Percentiles rank a stretch among this genome's conserved stretches.
Evolutionary conservation across 2,329 filamentous ascomycete genomes (phyloP).

Genomic region (Colletotrichum camelliae): DNA sequence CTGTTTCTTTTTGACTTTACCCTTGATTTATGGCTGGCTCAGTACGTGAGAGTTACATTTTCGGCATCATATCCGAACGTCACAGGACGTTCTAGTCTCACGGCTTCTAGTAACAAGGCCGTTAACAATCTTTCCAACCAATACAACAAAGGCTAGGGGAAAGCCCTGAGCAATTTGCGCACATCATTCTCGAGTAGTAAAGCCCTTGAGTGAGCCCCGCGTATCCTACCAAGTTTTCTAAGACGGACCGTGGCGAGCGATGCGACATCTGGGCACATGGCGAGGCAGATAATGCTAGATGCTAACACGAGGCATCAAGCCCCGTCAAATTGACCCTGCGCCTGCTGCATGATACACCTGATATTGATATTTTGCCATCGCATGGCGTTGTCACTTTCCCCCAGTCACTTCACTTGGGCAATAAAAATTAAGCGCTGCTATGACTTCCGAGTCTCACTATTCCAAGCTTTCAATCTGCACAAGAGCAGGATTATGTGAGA

Average conservation of each 20-base stretch:
- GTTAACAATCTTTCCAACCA: accelerated
- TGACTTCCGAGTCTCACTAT: neutral
- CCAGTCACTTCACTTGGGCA: neutral
- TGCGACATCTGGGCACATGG: neutral
- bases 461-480: neutral
- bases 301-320: neutral
- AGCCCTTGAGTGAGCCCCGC: neutral
- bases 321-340: accelerated
- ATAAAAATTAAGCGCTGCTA: neutral
- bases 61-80: neutral
- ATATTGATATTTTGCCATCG: neutral
- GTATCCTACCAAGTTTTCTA: neutral
- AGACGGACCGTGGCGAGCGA: accelerated
- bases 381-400: neutral
- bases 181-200: neutral
- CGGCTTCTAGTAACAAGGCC: neutral
- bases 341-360: neutral
- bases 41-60: neutral
- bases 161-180: accelerated
- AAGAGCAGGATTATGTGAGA: neutral
- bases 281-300: neutral
- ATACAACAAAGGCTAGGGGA: neutral
- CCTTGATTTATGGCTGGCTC: neutral
- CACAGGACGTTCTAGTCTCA: neutral
- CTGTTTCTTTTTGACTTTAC: neutral